A percentile compares a stretch with the other conserved stretches of the same genome.
Evolutionary conservation across 2,329 filamentous ascomycete genomes (phyloP).

Genomic region (Fusarium staphyleae): DNA sequence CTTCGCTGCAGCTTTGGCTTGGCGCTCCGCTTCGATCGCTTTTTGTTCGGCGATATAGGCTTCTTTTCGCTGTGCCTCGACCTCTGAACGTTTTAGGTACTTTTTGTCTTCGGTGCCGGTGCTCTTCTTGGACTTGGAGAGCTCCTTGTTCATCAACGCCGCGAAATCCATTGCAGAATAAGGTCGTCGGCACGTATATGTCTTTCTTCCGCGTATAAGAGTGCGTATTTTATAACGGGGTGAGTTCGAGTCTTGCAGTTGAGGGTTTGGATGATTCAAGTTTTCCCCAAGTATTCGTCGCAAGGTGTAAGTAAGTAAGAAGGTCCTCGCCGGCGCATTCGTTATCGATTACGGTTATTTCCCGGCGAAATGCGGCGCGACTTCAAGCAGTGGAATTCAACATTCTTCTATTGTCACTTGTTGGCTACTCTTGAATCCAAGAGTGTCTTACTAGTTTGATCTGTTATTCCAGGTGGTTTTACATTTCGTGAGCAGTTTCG

Average conservation of each 20-base stretch:
- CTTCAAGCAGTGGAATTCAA: background rate
- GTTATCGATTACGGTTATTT: slow-evolving; percentile 39
- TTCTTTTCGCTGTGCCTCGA: slow-evolving; percentile 81
- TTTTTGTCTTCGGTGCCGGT: slow-evolving; percentile 64
- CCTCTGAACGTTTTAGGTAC: slow-evolving; percentile 83
- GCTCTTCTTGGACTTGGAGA: slow-evolving; percentile 76
- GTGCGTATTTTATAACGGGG: background rate
- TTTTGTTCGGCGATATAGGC: slow-evolving; percentile 85
- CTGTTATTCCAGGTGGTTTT: background rate
- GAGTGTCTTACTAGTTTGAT: slow-evolving; percentile 3
- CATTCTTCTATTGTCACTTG: background rate
- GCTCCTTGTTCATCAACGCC: slow-evolving; percentile 89
- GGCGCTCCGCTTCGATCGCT: slow-evolving; percentile 73
- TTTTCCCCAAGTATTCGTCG: slow-evolving; percentile 9
- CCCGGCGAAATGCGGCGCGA: slow-evolving; percentile 27
- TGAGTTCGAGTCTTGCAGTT: background rate
- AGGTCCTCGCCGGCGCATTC: slow-evolving; percentile 1
- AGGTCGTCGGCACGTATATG: background rate
- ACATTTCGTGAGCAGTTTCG: background rate
- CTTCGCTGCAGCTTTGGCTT: slow-evolving; percentile 75
- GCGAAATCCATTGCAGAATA: slow-evolving; percentile 85
- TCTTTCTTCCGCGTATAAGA: background rate
- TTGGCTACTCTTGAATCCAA: slow-evolving; percentile 1
- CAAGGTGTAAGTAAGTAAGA: slow-evolving; percentile 15
- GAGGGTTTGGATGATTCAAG: background rate